Percentiles rank a stretch among this genome's conserved stretches.
Evolutionary conservation across 257 asterid genomes (phyloP).

Genomic region (Capsicum chinense): DNA sequence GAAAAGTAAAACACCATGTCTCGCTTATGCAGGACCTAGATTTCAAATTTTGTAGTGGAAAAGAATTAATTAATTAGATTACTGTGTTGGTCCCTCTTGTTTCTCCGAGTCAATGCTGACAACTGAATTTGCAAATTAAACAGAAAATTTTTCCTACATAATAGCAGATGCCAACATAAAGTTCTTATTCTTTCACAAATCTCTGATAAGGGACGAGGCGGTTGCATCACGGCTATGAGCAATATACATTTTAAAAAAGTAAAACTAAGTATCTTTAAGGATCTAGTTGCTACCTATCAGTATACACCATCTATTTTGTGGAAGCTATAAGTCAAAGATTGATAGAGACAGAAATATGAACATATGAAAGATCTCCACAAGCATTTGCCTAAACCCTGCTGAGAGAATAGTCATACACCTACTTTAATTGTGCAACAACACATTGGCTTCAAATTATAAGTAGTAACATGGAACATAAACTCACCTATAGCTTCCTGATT

Average conservation of each 20-base stretch:
- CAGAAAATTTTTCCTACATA: not conserved
- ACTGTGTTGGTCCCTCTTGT: not conserved
- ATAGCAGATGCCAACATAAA: not conserved
- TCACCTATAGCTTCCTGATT: constrained; percentile 94
- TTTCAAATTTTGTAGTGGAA: not conserved
- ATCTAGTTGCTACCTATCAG: not conserved
- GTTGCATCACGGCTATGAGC: not conserved
- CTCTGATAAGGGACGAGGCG: constrained; percentile 8
- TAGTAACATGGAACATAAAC: constrained; percentile 34
- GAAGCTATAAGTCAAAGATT: not conserved
- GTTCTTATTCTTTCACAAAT: constrained; percentile 8
- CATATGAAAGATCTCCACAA: constrained; percentile 1
- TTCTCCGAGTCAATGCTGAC: not conserved
- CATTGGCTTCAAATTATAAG: constrained; percentile 9
- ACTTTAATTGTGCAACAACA: not conserved
- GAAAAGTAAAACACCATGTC: constrained; percentile 9
- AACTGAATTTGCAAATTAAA: constrained; percentile 16
- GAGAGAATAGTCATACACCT: not conserved
- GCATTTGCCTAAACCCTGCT: not conserved
- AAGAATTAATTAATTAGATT: not conserved
- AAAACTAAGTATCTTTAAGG: not conserved
- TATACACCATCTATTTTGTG: constrained; percentile 3
- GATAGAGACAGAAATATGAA: not conserved
- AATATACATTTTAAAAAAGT: not conserved
- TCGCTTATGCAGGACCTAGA: not conserved